Conservation (phyloP, 164 flowering plant species). For the Magnolia changhungtana region DNA sequence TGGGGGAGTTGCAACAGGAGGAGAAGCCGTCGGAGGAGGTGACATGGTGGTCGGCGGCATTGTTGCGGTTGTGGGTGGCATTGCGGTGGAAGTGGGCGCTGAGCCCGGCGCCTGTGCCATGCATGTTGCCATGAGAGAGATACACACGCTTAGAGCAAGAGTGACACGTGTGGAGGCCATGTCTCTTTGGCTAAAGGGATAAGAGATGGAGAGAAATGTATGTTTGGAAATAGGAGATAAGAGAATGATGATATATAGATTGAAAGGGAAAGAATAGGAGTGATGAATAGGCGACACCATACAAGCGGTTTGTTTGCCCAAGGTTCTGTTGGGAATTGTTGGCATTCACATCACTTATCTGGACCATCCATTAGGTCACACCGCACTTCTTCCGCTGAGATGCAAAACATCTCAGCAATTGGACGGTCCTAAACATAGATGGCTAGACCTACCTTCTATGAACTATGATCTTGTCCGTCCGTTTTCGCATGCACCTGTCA, state of each 20-base stretch:
- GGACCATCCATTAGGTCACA: no score
- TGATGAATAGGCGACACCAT: no score
- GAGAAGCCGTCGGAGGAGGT: constrained; percentile 10
- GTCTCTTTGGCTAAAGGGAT: background rate
- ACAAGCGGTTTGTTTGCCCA: no score
- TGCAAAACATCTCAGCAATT: no score
- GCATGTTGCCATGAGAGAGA: constrained; percentile 18
- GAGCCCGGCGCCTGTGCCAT: constrained; percentile 10
- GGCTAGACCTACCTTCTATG: no score
- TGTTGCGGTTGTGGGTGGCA: background rate
- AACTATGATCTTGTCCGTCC: no score
- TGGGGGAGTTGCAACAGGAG: background rate
- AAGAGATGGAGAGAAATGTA: background rate
- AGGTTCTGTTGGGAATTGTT: no score
- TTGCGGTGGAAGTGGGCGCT: background rate
- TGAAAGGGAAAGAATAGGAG: no score
- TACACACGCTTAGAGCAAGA: constrained; percentile 17
- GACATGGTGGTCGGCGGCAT: constrained; percentile 1
- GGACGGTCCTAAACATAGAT: no score
- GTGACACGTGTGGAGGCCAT: constrained; percentile 36
- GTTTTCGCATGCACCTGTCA: no score
- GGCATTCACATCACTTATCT: no score
- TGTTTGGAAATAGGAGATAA: background rate
- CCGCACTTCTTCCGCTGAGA: no score
- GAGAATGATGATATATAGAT: background rate